Base-by-base conservation (phyloP, 1,139 yeast species). In the Saccharomyces hybrid region DNA sequence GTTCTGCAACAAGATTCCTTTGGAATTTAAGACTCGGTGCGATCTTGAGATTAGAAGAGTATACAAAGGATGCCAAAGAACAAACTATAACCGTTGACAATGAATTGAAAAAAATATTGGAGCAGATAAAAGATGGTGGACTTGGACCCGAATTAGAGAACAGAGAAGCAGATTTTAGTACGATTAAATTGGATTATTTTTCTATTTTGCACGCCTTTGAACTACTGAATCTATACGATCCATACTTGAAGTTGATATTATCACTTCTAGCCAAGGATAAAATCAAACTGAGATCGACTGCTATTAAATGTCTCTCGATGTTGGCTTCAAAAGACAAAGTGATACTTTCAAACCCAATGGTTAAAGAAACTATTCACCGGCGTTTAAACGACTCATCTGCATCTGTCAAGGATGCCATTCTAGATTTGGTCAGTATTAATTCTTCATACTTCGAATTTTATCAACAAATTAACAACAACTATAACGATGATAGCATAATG, bases 401-500 rank as follows among this genome's bases (percentile, higher is more conserved):
- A 0, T 77, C 84, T 53, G 93, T 88, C 0, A 76, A 90, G 57
- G 91, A 85, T 64, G 88, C 95, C 0, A 83, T 84, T 1, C 71
- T 88, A 28, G 95, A 88, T 48, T 74, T 89, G 51, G 70, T 88
- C 29, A 77, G 80, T 13, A 57, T 60, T 11, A 62, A 65, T 1
- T 56, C 66, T 2, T 77, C 77, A 52, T 82, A 80, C 57, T 65
- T 85, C 50, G 77, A 76, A 32, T 83, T 81, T 59, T 80, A 80
- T 64, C 70, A 66, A 27, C 74, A 80, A 9, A 71, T 86, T 8
- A 83, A 59, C 65, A 52, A 63, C 8, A 63, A 68, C 54, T 64
- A 66, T 44, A 64, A 63, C 55, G 95, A 88, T 62, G 78, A 78
- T 13, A 86, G 95, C 56, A 64, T 82, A 6, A 77, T 78, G 48